Evolutionary conservation across 305 asterid species (phyloP).

Genomic region (Fraxinus sp.): DNA sequence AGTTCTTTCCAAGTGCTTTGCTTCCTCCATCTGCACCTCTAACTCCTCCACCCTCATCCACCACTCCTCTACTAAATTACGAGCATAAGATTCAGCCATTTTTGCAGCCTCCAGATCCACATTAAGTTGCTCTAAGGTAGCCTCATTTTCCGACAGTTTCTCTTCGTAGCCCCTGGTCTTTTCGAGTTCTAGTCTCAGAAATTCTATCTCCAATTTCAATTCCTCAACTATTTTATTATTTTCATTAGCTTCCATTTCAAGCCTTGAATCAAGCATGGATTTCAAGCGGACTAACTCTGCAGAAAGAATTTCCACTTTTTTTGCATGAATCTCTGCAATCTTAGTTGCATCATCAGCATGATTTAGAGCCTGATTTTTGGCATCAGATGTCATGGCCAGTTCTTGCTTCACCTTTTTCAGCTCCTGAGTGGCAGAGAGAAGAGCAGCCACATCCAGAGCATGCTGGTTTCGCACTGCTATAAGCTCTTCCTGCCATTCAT

Average conservation of each 20-base stretch:
- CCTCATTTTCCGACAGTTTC: constrained; percentile 65
- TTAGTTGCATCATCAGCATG: constrained; percentile 85
- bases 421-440: constrained; percentile 64
- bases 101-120: constrained; percentile 88
- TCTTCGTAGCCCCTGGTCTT: constrained; percentile 49
- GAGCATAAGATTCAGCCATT: constrained; percentile 82
- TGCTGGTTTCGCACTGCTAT: constrained; percentile 77
- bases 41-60: constrained; percentile 63
- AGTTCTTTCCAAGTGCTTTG: constrained; percentile 77
- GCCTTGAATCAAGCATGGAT: constrained; percentile 62
- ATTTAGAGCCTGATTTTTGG: constrained; percentile 77
- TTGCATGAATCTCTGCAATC: constrained; percentile 74
- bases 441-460: constrained; percentile 72
- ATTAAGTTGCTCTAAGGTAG: constrained; percentile 66
- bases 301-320: constrained; percentile 69
- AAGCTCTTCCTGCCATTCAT: constrained; percentile 73
- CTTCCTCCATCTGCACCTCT: constrained; percentile 59
- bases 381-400: constrained; percentile 61
- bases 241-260: constrained; percentile 55
- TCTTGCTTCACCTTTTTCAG: constrained; percentile 77
- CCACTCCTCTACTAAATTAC: constrained; percentile 71
- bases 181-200: constrained; percentile 56
- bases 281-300: constrained; percentile 69
- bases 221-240: constrained; percentile 53
- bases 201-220: constrained; percentile 57